phyloP scores from a whole-genome alignment of 768 basidiomycete species.

The Termitomyces sp. region DNA sequence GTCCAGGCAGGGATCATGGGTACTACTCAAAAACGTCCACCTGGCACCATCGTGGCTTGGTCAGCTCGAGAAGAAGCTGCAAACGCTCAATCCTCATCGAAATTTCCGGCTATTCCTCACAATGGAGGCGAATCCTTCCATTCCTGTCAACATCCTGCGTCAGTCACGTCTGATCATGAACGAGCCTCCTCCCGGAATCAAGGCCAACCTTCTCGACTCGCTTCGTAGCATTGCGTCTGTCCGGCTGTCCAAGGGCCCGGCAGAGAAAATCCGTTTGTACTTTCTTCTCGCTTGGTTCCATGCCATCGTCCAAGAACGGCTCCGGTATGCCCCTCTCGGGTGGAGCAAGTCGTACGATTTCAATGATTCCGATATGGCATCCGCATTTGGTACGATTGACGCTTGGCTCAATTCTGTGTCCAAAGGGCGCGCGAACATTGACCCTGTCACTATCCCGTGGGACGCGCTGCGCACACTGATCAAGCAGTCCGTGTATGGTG shows the following conservation, averaged over 20 bases:
- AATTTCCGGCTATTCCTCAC: constrained; percentile 97
- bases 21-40: constrained; percentile 95
- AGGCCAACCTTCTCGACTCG: constrained; percentile 92
- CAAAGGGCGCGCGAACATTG: constrained; percentile 86
- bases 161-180: constrained; percentile 98
- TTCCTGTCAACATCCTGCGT: constrained; percentile 94
- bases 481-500: constrained; percentile 96
- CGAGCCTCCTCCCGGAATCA: constrained; percentile 95
- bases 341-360: constrained; percentile 98
- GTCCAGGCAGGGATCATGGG: constrained; percentile 92
- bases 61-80: constrained; percentile 93
- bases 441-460: constrained; percentile 92
- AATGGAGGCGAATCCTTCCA: constrained; percentile 93
- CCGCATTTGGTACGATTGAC: constrained; percentile 90
- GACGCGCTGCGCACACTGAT: constrained; percentile 88
- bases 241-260: constrained; percentile 79
- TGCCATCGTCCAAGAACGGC: constrained; percentile 92
- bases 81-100: constrained; percentile 83
- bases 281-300: constrained; percentile 99
- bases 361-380: constrained; percentile 97
- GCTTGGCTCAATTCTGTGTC: constrained; percentile 78
- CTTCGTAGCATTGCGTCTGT: constrained; percentile 65
- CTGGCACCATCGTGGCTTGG: constrained; percentile 94
- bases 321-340: constrained; percentile 92
- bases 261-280: constrained; percentile 88